Base-by-base conservation (phyloP, 768 basidiomycete genomes). In the Candolleomyces efflorescens region DNA sequence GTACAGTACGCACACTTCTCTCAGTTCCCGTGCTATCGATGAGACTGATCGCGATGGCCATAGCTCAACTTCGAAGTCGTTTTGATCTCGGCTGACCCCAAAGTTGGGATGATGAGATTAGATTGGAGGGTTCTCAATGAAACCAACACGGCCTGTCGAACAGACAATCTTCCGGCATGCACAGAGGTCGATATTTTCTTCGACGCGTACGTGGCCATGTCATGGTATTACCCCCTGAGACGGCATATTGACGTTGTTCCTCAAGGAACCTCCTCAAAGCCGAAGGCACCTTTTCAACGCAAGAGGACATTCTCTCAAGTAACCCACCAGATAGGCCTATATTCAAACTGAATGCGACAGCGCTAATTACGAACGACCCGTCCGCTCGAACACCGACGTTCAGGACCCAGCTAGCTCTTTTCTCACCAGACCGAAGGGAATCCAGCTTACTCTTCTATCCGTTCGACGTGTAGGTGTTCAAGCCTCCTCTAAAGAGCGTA, bases 381-480 rank as follows among this genome's bases (percentile, higher is more conserved):
- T 56, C 50, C 20, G 59, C 63, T 23, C 61, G 64, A 41, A 60
- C 62, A 7, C 65, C 66, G 17, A 67, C 65, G 1, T 69, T 67
- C 44, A 56, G 66, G 11, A 66, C 65, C 11, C 43, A 66, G 20
- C 37, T 67, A 11, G 62, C 65, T 11, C 43, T 67, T 6, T 69
- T 67, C 45, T 67, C 66, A 12, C 58, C 64, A 0, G 56, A 58
- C 15, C 59, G 62, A 22, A 43, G 48, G 6, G 54, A 62, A 3
- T 67, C 68, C 15, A 65, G 60, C 15, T 43, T 66, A 37, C 54
- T 67, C 18, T 66, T 61, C 51, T 65, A 66, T 27, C 65, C 65
- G 10, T 67, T 66, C 54, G 66, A 67, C 23, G 50, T 50, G 66
- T 67, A 36, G 38, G 65, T 59, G n/a, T n/a, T n/a, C 37, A 11